Evolutionary conservation across 2,329 filamentous ascomycete species (phyloP), one percentile per base, ranked within the genome.

Genomic region (Hypoxylon sp.): DNA sequence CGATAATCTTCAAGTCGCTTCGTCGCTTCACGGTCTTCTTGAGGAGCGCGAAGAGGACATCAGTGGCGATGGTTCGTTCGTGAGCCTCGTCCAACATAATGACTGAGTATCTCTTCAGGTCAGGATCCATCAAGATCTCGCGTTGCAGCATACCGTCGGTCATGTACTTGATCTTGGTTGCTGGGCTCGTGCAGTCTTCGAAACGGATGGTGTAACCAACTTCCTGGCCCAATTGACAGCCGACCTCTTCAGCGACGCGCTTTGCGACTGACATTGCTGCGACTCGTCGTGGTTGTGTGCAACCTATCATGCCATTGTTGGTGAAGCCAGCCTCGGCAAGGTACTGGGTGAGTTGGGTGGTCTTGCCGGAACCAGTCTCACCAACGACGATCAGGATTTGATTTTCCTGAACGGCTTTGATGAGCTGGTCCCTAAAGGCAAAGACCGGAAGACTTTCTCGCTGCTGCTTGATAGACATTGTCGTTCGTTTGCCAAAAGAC

Each of bases 21-120:
- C 96, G 86, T 70, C 92, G 86, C 79, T 94, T 94, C 19, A 98
- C 80, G 0, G 96, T 95, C 82, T 98, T 97, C 80, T 99, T 99
- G 51, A 99, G 82, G 63, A 99, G 81, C 0, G 93, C 95, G 78
- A 99, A 98, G 2, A 99, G 85, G 2, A 99, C 93, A 80, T 99
- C 96, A 0, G 96, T 99, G 0, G 95, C 89, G 73, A 99, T 97
- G 0, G 96, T 99, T 65, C 96, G 90, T 79, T 99, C 96, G 88
- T 99, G 96, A 3, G 96, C 96, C 78, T 99, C 96, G 78, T 99
- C 96, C 74, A 99, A 86, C 91, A 99, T 99, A 76, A 99, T 98
- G 67, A 96, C 93, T 0, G 94, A 97, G 77, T 99, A 99, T 71
- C 92, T 89, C 76, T 87, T 92, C 72, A 99, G 82, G 74, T 97